These are phyloP conservation scores for Tetrapyrgos nigripes DNA, from an alignment of 1,284 basidiomycete genomes.

Conservation along the genomic window DNA sequence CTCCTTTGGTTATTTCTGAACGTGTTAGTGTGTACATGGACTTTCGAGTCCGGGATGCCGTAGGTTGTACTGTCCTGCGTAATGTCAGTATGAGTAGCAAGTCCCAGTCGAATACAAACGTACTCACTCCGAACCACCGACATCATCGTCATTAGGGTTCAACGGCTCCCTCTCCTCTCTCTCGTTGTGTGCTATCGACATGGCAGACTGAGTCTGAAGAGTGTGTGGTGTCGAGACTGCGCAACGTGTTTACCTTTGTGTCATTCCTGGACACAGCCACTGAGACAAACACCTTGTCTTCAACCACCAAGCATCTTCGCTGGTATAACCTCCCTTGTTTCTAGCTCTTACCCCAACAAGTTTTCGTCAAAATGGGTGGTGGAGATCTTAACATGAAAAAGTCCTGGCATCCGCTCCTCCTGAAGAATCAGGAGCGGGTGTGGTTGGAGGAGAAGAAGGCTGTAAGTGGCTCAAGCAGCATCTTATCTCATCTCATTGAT, in stretches of 20 bases:
- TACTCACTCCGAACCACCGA: constrained; percentile 30
- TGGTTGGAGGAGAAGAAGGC: constrained; percentile 99
- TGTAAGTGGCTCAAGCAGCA: constrained; percentile 53
- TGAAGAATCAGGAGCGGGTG: constrained; percentile 98
- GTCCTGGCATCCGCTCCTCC: constrained; percentile 97
- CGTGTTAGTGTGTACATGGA: constrained; percentile 84
- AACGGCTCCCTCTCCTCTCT: constrained; percentile 28
- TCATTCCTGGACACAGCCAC: neutral
- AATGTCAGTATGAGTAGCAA: constrained; percentile 19
- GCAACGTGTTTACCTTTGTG: too few relatives aligned
- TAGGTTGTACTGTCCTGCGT: constrained; percentile 34
- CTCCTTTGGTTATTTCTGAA: constrained; percentile 77
- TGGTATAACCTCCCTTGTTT: constrained; percentile 12
- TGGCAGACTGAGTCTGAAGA: neutral
- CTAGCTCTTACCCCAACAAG: constrained; percentile 21
- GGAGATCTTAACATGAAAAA: constrained; percentile 97
- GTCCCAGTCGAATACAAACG: neutral
- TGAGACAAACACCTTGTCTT: constrained; percentile 8
- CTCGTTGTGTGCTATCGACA: neutral
- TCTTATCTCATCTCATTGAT: constrained; percentile 11
- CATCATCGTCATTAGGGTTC: constrained; percentile 32
- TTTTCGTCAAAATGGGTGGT: constrained; percentile 85
- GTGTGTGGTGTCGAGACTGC: too few relatives aligned
- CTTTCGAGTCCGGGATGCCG: constrained; percentile 59
- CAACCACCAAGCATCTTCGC: constrained; percentile 15